Evolutionary conservation across 1,284 basidiomycete species (phyloP), one percentile per base, ranked within the genome.

Genomic region (Papiliotrema flavescens): DNA sequence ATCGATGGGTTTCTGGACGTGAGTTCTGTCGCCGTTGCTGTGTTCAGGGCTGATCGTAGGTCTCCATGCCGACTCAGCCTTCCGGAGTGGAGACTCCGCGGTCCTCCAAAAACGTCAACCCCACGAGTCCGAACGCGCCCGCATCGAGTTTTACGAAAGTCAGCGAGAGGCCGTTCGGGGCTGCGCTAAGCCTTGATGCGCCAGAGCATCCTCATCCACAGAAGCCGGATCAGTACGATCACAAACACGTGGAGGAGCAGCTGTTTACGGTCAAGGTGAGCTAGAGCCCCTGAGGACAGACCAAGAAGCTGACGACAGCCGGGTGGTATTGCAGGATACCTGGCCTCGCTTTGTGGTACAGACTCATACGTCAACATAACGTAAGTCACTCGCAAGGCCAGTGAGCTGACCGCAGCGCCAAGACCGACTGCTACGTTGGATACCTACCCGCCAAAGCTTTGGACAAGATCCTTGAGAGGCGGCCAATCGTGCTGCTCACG

Each of bases 1-100:
- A 96, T 99, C 47, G 96, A 98, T 62, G 95, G 95, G 0, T 93
- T 97, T 75, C 79, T 99, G 39, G 95, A 99, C 67, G 92, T 98
- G 35, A 64, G 69, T 39, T 14, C 35, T 40, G 34, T 39, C 35
- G 52, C 37, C 20, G 49, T 43, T 32, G 11, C 6, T 32, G 28
- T 32, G 11, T 32, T 15, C 20, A 15, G 28, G 22, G 37, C 50
- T 47, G 34, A 56, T 20, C 32, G 20, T 23, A 60, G 57, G 56
- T 61, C 4, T 63, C 63, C 6, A 55, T 64, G 15, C 63, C 64
- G 6, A 39, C 42, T 19, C 55, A 54, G 26, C 56, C 56, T 17
- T 20, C 55, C 15, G 59, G 61, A 17, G 36, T 53, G 34, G 53
- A 62, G 14, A 56, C 58, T 3, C 53, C 56, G 15, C 51, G 53